phyloP scores from a whole-genome alignment of 2,329 filamentous ascomycete species.

The Fusarium subtropicale region DNA sequence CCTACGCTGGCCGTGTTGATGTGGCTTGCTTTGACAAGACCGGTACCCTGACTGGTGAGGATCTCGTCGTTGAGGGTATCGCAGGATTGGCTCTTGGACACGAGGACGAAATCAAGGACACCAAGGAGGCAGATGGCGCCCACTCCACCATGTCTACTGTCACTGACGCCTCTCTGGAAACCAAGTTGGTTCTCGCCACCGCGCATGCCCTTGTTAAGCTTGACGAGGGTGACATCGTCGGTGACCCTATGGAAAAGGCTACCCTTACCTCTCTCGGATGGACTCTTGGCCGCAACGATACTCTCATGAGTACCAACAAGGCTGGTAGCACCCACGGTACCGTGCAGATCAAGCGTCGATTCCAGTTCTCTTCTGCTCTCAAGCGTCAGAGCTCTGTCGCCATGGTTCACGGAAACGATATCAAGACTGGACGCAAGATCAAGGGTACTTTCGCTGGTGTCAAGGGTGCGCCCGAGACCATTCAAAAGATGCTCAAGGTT shows the following conservation, averaged over 20 bases:
- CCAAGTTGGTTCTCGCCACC: constrained; percentile 91
- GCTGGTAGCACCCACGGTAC: constrained; percentile 65
- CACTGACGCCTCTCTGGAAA: constrained; percentile 77
- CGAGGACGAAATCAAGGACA: constrained; percentile 68
- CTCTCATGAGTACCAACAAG: constrained; percentile 71
- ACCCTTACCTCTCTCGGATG: constrained; percentile 90
- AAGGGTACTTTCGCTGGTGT: constrained; percentile 93
- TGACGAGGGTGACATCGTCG: constrained; percentile 96
- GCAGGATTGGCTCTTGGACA: constrained; percentile 85
- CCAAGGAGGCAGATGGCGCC: constrained; percentile 80
- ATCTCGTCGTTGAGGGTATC: constrained; percentile 96
- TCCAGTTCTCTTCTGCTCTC: constrained; percentile 96
- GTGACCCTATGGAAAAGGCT: constrained; percentile 99
- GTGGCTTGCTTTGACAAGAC: constrained; percentile 99
- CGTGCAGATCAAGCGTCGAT: constrained; percentile 94
- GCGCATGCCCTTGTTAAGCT: constrained; percentile 96
- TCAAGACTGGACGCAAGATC: constrained; percentile 77
- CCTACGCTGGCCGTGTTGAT: constrained; percentile 94
- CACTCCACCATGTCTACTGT: constrained; percentile 83
- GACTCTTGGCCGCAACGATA: constrained; percentile 91
- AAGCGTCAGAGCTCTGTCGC: constrained; percentile 97
- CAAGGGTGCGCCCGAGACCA: constrained; percentile 97
- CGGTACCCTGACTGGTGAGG: constrained; percentile 94
- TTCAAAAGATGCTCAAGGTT: constrained; percentile 88
- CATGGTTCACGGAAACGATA: constrained; percentile 78